Percentiles rank a stretch among this genome's conserved stretches.
phyloP scores from a whole-genome alignment of 2,329 filamentous ascomycete genomes.

The Colletotrichum graminicola region DNA sequence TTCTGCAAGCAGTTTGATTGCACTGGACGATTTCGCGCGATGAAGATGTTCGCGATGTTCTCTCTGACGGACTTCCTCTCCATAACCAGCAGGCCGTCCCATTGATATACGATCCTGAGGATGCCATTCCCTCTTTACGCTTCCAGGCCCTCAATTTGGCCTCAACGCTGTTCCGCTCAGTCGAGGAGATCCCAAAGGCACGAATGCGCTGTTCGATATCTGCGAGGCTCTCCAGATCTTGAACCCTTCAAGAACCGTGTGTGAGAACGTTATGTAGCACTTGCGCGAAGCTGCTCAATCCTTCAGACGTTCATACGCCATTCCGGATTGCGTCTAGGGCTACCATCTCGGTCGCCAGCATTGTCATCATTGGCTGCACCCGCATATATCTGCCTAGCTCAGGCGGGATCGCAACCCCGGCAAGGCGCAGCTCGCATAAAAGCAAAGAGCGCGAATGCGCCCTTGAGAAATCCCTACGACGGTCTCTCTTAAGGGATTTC shows the following conservation, averaged over 20 bases:
- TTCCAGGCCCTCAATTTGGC: neutral
- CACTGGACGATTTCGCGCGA: neutral
- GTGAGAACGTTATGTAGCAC: conserved; percentile 5
- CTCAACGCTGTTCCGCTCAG: conserved; percentile 7
- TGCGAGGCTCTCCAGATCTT: neutral
- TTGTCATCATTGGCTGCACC: conserved; percentile 22
- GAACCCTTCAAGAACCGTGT: neutral
- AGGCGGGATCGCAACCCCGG: conserved; percentile 1
- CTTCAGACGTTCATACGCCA: neutral
- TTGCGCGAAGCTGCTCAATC: conserved; percentile 24
- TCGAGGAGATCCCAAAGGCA: conserved; percentile 23
- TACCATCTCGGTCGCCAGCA: conserved; percentile 2
- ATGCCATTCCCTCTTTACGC: neutral
- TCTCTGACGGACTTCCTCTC: neutral
- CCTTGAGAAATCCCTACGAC: conserved; percentile 8
- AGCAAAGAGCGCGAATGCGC: conserved; percentile 34
- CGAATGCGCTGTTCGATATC: conserved; percentile 24
- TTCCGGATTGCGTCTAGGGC: neutral
- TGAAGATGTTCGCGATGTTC: neutral
- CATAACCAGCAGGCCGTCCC: neutral
- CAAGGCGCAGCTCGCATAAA: conserved; percentile 28
- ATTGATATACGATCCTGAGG: conserved; percentile 25
- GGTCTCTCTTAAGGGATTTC: conserved; percentile 4
- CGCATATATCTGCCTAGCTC: conserved; percentile 5
- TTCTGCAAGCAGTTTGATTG: neutral